phyloP scores from a whole-genome alignment of 2,329 filamentous ascomycete species.

The Colletotrichum graminicola region DNA sequence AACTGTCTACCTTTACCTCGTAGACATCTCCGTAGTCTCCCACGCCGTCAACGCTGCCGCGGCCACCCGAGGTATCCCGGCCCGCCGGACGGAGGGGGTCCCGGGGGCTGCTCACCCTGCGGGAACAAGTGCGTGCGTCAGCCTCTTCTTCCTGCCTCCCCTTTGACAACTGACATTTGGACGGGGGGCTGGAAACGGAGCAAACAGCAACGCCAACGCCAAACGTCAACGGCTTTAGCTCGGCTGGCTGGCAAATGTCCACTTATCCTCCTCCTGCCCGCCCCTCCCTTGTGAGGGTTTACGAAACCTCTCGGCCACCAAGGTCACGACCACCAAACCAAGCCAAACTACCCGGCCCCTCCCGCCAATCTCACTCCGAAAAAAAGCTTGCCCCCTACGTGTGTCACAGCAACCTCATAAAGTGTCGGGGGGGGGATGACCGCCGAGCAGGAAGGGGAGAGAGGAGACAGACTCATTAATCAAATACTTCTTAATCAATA shows the following conservation, averaged over 20 bases:
- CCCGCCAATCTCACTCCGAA: not conserved
- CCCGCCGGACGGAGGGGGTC: not conserved
- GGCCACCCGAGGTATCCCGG: not conserved
- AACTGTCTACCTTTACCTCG: not conserved
- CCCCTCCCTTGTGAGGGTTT: not conserved
- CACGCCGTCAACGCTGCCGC: not conserved
- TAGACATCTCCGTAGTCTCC: not conserved
- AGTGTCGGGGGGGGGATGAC: not conserved
- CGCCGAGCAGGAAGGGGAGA: not conserved
- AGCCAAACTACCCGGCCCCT: not conserved
- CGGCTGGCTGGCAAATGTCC: too few species aligned
- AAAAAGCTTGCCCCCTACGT: too few species aligned
- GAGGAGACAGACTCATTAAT: not conserved
- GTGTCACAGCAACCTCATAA: not conserved
- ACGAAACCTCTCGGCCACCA: not conserved
- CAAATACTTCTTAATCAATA: not conserved
- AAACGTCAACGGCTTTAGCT: not conserved
- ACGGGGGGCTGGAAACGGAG: not conserved
- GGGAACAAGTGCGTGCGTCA: slow-evolving; percentile 19
- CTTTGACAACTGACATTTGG: not conserved
- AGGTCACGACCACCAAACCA: not conserved
- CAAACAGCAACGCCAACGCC: not conserved
- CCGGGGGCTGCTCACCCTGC: not conserved
- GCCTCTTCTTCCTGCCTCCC: not conserved
- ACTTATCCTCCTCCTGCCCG: too few species aligned